Evolutionary conservation across 495 filamentous ascomycete genomes (phyloP).

Genomic region (Neurospora sp.): DNA sequence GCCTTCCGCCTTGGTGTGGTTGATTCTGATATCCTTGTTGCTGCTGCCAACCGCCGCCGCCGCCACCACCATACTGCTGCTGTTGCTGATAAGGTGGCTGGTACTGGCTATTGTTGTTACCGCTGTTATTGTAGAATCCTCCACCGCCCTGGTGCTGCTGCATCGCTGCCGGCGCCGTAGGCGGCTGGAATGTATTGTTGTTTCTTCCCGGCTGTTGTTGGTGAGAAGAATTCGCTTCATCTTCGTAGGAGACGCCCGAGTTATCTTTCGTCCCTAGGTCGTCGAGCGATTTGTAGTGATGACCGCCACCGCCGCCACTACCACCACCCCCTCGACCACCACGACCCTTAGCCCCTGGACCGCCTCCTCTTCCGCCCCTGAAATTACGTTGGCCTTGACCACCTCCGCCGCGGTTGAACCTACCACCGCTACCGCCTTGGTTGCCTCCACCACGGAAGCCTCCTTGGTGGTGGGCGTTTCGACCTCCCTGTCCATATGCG

Average conservation of each 20-base stretch:
- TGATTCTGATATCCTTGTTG: slow-evolving; percentile 15
- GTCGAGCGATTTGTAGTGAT: slow-evolving; percentile 30
- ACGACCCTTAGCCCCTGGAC: slow-evolving; percentile 1
- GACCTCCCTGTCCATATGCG: not conserved
- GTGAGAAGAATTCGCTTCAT: slow-evolving; percentile 8
- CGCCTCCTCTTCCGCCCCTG: slow-evolving; percentile 20
- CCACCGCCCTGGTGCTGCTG: slow-evolving; percentile 5
- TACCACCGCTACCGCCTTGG: not conserved
- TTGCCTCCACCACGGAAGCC: not conserved
- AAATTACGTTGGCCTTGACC: slow-evolving; percentile 19
- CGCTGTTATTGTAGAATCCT: slow-evolving; percentile 3
- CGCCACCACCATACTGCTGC: slow-evolving; percentile 3
- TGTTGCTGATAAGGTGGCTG: slow-evolving; percentile 15
- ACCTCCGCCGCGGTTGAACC: slow-evolving; percentile 9
- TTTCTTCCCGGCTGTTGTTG: not conserved
- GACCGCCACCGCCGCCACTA: slow-evolving; percentile 12
- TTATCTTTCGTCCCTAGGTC: slow-evolving; percentile 32
- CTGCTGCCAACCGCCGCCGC: slow-evolving; percentile 6
- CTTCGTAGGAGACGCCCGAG: slow-evolving; percentile 34
- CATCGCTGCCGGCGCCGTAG: slow-evolving; percentile 10
- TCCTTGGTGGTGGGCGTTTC: not conserved
- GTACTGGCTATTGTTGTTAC: slow-evolving; percentile 12
- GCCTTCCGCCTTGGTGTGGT: slow-evolving; percentile 1
- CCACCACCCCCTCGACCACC: slow-evolving; percentile 26
- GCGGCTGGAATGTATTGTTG: slow-evolving; percentile 8